Evolutionary conservation across 305 asterid species (phyloP).

Genomic region (Nicotiana rustica): DNA sequence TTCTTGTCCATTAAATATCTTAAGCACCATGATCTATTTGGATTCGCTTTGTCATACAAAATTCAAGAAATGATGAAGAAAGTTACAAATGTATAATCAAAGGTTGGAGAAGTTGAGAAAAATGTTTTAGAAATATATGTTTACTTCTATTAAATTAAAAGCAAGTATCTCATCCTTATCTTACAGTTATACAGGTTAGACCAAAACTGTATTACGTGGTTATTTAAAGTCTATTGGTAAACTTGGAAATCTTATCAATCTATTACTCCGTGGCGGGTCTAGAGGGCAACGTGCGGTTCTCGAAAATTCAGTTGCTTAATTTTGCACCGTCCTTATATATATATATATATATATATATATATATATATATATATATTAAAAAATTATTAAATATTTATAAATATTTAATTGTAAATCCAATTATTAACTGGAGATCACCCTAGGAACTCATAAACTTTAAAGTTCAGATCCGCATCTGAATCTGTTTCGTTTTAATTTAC

Average conservation of each 20-base stretch:
- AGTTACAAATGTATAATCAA: background rate
- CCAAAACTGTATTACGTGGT: background rate
- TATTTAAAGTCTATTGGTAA: background rate
- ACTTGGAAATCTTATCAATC: background rate
- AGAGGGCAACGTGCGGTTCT: too few species aligned
- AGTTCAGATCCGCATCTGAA: too few species aligned
- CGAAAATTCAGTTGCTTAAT: too few species aligned
- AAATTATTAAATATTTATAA: too few species aligned
- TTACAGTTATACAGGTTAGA: background rate
- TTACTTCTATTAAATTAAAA: background rate
- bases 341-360: too few species aligned
- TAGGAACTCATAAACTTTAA: too few species aligned
- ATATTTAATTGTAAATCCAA: too few species aligned
- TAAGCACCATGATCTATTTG: slow-evolving; percentile 2
- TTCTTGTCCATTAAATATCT: background rate
- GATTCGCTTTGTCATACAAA: background rate
- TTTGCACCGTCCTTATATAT: too few species aligned
- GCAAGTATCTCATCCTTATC: background rate
- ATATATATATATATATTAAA: too few species aligned
- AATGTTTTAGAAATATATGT: background rate
- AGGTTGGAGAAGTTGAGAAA: background rate
- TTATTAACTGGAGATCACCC: too few species aligned
- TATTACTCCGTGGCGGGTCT: too few species aligned
- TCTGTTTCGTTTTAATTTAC: background rate
- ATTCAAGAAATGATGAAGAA: background rate